Evolutionary conservation across 2,329 filamentous ascomycete species (phyloP), one percentile per base, ranked within the genome.

Genomic region (Cytospora piceae): DNA sequence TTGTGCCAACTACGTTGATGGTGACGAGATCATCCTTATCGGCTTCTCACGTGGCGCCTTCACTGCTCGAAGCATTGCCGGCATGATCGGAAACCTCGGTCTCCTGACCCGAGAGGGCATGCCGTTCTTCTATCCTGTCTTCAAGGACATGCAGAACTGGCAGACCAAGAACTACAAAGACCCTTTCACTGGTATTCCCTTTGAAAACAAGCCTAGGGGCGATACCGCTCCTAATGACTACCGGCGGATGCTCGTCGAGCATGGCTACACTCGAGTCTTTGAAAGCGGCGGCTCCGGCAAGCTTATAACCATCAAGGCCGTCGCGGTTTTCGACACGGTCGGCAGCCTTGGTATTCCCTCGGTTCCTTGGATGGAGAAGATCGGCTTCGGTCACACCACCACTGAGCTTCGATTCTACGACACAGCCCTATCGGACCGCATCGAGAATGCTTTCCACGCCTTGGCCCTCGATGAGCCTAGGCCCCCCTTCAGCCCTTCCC

Each of bases 1-100:
- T 2, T 87, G 85, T 63, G 82, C 83, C 70, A 89, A 89, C 74
- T 88, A 88, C 70, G 79, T 80, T 62, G 80, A 82, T 61, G 84
- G 84, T 3, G 85, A 87, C 67, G 81, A 86, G 68, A 85, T 87
- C 57, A 75, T 85, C 56, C 78, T 87, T 32, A 73, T 86, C 32
- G 85, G 85, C 3, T 87, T 85, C 76, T 87, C 84, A 1, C 80
- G 85, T 17, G 85, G 85, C 4, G 85, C 85, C 5, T 87, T 86
- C 69, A 87, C 84, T 0, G 84, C 80, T 2, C 79, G 84, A n/a
- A 85, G 82, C 4, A 79, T 86, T 5, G 82, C 82, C 2, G 82
- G 83, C 49, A 82, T 86, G 78, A 78, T 86, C 53, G 78, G 77
- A 0, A 76, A 78, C 37, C 70, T 87, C 2, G 84, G 84, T 3